Evolutionary conservation across 768 basidiomycete genomes (phyloP).

Genomic region (Lactifluus echinatus): DNA sequence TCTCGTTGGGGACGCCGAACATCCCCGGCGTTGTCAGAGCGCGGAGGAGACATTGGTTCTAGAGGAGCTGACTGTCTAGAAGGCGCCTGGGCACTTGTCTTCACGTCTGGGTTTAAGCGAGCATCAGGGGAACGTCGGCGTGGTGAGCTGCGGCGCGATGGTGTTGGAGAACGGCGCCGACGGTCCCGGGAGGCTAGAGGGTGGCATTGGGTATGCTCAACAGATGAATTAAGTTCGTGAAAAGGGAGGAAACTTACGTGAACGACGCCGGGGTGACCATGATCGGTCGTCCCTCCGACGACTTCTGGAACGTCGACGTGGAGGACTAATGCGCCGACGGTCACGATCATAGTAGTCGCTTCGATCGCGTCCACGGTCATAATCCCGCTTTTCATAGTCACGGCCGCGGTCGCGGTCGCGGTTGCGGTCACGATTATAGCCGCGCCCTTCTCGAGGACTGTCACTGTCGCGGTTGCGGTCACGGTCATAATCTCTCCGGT

Average conservation of each 20-base stretch:
- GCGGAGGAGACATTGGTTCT: not conserved
- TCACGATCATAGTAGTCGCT: slow-evolving; percentile 9
- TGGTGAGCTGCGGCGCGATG: slow-evolving; percentile 8
- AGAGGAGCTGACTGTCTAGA: not conserved
- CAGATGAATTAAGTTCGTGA: not conserved
- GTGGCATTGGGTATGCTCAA: not conserved
- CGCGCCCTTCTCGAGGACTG: slow-evolving; percentile 5
- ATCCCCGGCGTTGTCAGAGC: not conserved
- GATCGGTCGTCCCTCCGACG: slow-evolving; percentile 11
- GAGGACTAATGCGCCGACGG: slow-evolving; percentile 10
- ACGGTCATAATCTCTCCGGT: slow-evolving; percentile 9
- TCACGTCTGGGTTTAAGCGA: not conserved
- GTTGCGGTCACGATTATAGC: slow-evolving; percentile 4
- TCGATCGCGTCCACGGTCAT: slow-evolving; percentile 8
- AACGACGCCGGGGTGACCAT: slow-evolving; percentile 18
- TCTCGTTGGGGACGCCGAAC: slow-evolving; percentile 3
- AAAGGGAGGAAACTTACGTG: slow-evolving; percentile 1
- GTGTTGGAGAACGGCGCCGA: slow-evolving; percentile 9
- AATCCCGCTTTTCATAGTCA: slow-evolving; percentile 15
- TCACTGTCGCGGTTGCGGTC: slow-evolving; percentile 12
- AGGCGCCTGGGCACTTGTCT: not conserved
- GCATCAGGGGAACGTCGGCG: slow-evolving; percentile 11
- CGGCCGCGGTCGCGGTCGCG: not conserved
- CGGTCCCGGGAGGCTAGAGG: slow-evolving; percentile 10
- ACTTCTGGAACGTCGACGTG: slow-evolving; percentile 16